phyloP scores from a whole-genome alignment of 202 grass and related monocot species.

The Zoysia matrella region DNA sequence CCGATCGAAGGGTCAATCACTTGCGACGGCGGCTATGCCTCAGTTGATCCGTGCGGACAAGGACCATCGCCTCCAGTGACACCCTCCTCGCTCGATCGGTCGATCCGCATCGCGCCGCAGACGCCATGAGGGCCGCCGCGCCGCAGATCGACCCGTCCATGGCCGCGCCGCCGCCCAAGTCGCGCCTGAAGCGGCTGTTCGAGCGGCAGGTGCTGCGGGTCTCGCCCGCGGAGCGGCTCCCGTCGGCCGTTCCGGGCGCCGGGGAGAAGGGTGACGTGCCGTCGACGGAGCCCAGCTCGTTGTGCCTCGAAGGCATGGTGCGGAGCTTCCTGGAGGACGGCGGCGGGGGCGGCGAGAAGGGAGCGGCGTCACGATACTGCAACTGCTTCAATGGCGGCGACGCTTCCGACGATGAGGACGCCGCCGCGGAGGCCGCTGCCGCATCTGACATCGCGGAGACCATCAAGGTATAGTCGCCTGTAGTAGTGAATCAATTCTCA shows the following conservation, averaged over 20 bases:
- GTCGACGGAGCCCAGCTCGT: conserved; percentile 64
- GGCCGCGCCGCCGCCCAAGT: conserved; percentile 26
- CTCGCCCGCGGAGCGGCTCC: conserved; percentile 21
- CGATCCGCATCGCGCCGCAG: background rate
- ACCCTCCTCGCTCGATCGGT: background rate
- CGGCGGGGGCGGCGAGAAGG: conserved; percentile 47
- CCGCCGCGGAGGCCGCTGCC: conserved; percentile 35
- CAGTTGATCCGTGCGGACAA: background rate
- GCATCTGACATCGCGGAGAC: conserved; percentile 66
- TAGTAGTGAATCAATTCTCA: background rate
- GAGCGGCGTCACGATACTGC: conserved; percentile 52
- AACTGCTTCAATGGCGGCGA: conserved; percentile 95
- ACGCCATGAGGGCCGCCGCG: conserved; percentile 63
- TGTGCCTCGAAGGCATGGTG: conserved; percentile 92
- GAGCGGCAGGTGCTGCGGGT: conserved; percentile 26
- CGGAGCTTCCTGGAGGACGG: conserved; percentile 83
- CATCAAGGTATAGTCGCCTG: conserved; percentile 63
- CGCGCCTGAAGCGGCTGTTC: conserved; percentile 40
- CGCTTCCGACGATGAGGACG: conserved; percentile 68
- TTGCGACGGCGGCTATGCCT: conserved; percentile 6
- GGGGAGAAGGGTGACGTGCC: conserved; percentile 52
- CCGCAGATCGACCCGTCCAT: conserved; percentile 63
- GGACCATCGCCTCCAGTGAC: conserved; percentile 15
- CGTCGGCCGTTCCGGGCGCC: background rate
- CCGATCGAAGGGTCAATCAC: conserved; percentile 17